Evolutionary conservation across 1,284 basidiomycete species (phyloP), one percentile per base, ranked within the genome.

Genomic region (Neonothopanus nambi): DNA sequence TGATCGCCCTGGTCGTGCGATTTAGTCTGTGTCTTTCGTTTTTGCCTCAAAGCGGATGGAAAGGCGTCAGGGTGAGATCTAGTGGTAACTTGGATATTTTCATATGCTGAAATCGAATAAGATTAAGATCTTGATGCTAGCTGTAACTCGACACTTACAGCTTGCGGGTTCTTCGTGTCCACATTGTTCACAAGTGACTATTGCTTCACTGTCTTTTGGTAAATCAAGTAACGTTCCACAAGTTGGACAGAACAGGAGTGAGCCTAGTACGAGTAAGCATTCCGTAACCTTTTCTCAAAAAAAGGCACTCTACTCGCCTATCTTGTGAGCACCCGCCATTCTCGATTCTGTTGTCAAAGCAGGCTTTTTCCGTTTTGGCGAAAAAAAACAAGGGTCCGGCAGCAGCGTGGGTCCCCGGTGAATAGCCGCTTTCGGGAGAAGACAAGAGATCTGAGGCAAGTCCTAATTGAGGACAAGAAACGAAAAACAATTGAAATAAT

Each of bases 61-160:
- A 99, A 98, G 7, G 96, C 96, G 57, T 94, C 90, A 0, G 93
- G 89, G 58, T 95, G 91, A 1, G 95, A 97, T 37, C 84, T 86
- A 0, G 96, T 99, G 45, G 88, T 86, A 55, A 97, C 94, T 59
- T 91, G 84, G 30, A 91, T 88, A 67, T 95, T 91, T 66, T 98
- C 95, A 68, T 97, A 98, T 5, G 94, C 96, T 98, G 28, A 33
- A 43, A 50, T 12, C 20, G 26, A 39, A 37, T 11, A 44, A 12
- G 8, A 56, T 43, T 18, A 48, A 36, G 18, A 48, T n/a, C 37
- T 41, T 45, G n/a, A 47, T 50, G n/a, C 38, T 35, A 26, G 24
- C 38, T 44, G 48, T 13, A 21, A 47, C 13, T 39, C 40, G 23
- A 26, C 41, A 81, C 89, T 69, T 64, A 97, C 95, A 95, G 48